Conservation (phyloP, 306 rosid genomes). For the Cicer cuneatum region DNA sequence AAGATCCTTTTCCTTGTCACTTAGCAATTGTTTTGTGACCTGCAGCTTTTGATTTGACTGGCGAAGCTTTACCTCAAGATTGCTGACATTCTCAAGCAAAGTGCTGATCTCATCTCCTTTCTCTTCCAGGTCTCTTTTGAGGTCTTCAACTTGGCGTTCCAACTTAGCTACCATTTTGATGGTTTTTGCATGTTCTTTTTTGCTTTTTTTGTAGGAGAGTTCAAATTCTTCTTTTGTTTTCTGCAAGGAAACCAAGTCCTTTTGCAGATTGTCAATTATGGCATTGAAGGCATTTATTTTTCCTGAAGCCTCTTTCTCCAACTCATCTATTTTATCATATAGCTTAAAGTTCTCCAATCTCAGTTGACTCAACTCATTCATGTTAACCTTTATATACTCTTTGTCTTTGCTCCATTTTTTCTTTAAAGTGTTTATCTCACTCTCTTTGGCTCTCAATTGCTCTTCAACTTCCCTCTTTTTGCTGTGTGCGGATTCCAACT, state of each 20-base stretch:
- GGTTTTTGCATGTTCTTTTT: slow-evolving; percentile 58
- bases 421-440: background rate
- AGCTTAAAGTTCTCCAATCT: slow-evolving; percentile 51
- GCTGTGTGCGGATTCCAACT: slow-evolving; percentile 50
- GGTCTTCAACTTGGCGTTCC: slow-evolving; percentile 65
- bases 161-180: slow-evolving; percentile 59
- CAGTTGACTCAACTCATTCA: slow-evolving; percentile 48
- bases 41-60: slow-evolving; percentile 94
- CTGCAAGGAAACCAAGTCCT: slow-evolving; percentile 62
- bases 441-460: background rate
- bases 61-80: slow-evolving; percentile 83
- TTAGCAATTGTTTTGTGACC: slow-evolving; percentile 79
- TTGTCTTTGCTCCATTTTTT: slow-evolving; percentile 48
- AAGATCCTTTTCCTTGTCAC: slow-evolving; percentile 81
- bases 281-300: slow-evolving; percentile 55
- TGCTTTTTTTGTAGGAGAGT: slow-evolving; percentile 54
- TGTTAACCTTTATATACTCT: slow-evolving; percentile 50
- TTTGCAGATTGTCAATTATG: slow-evolving; percentile 60
- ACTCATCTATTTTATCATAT: slow-evolving; percentile 25
- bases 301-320: slow-evolving; percentile 60
- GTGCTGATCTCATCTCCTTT: slow-evolving; percentile 66
- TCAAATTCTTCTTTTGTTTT: slow-evolving; percentile 63
- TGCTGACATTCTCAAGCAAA: slow-evolving; percentile 61
- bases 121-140: slow-evolving; percentile 71
- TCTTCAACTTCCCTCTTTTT: slow-evolving; percentile 55